Base-by-base conservation (phyloP, 2,329 filamentous ascomycete species). In the Chaetoscypha palmicola region DNA sequence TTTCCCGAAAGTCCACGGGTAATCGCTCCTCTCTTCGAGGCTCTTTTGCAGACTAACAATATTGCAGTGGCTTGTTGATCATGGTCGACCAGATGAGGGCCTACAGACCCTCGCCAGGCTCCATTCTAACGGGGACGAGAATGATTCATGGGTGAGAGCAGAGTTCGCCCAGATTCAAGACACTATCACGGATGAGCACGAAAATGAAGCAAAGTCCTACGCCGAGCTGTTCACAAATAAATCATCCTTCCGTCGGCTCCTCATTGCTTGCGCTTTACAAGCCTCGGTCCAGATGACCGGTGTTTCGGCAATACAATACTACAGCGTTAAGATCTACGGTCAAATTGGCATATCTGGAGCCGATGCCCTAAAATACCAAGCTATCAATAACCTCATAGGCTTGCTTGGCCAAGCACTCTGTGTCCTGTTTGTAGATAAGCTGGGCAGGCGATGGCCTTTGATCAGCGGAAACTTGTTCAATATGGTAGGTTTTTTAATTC, bases 381-480 rank as follows among this genome's bases (percentile, higher is more conserved):
- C 74, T 28, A 81, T 82, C 54, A 80, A 76, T 50, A 77, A 74
- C 2, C 68, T 82, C 47, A 76, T 83, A 50, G 78, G 76, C 4
- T 60, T 83, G 3, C 54, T 81, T 23, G 78, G 71, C 0, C 73
- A 82, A 54, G 72, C 74, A 51, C 66, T 71, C 48, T 81, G 77
- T 55, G 77, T 83, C 47, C 54, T 77, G 38, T 64, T 76, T 46
- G 80, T 89, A 51, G 86, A 90, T 60, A 71, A 68, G 24, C 73
- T 82, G 7, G 86, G 86, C 38, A 79, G 86, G 35, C 74, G 86
- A 46, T 79, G 79, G 74, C 79, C 82, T 0, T 65, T 90, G 38
- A 90, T 91, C 48, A 57, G 68, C 10, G 85, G 85, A 12, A 90
- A 89, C 56, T 61, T 87, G 9, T 72, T 74, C 44, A 90, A 89